Evolutionary conservation across 2,329 filamentous ascomycete genomes (phyloP), one percentile per base, ranked within the genome.

Genomic region (Microcyclosporella mali): DNA sequence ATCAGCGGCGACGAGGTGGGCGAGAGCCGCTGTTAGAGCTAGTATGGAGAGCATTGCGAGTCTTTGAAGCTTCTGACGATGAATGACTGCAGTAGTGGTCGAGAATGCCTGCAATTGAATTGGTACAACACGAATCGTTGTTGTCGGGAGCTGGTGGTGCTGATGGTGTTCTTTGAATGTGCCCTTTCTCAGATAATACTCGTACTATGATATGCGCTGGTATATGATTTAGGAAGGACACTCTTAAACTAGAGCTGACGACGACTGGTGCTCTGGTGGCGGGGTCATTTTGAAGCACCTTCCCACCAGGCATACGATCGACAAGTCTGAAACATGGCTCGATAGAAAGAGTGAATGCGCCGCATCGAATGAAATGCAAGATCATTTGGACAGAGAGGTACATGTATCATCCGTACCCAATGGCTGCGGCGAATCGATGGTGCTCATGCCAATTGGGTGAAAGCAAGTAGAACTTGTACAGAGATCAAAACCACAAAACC

Each of bases 1-100:
- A 28, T 50, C 44, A 19, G 47, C 38, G 18, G 32, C 17, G 19
- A 41, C 40, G 6, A 50, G 37, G 18, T 25, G 35, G 25, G 40
- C 37, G 11, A 45, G 15, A 9, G 43, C 18, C 4, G 39, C 10
- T 9, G 21, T n/a, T n/a, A 48, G n/a, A 16, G 46, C 30, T 18
- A 48, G 14, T 14, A 18, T 21, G 27, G 33, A 35, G 14, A 45
- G 34, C 46, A 48, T 45, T n/a, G 33, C 45, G 21, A 9, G 21
- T 25, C 9, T 25, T 9, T 25, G 4, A 25, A 9, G 21, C 6
- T 9, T 25, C 9, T 25, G 21, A 25, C 9, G 21, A n/a, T n/a
- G n/a, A n/a, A n/a, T n/a, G n/a, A n/a, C n/a, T 25, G 21, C 6
- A 6, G 21, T 25, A 25, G 21, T 25, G 4, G 21, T 25, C 9